These are phyloP conservation scores for Kwoniella dejecticola DNA, from an alignment of 768 basidiomycete genomes.

Conservation along the genomic window DNA sequence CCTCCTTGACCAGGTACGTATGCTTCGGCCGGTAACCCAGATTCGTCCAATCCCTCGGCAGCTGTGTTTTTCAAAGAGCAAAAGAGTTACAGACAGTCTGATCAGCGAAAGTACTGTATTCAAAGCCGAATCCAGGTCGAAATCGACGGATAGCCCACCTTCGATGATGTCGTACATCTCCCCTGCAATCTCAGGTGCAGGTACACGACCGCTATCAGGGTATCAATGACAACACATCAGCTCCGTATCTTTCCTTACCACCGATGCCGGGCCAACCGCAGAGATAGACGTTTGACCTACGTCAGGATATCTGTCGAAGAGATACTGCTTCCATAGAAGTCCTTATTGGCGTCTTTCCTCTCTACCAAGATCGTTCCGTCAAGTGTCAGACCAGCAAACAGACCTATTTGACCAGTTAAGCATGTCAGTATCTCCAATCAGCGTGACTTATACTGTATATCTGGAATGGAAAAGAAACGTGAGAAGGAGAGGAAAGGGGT, in stretches of 20 bases:
- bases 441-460: too few relatives aligned
- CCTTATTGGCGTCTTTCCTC: slow-evolving; percentile 91
- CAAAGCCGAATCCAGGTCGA: too few relatives aligned
- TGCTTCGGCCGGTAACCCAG: slow-evolving; percentile 71
- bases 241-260: not conserved
- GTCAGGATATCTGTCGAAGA: slow-evolving; percentile 83
- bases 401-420: slow-evolving; percentile 60
- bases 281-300: slow-evolving; percentile 32
- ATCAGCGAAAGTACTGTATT: too few relatives aligned
- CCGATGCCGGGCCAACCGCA: too few relatives aligned
- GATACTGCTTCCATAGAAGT: slow-evolving; percentile 90
- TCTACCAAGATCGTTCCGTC: slow-evolving; percentile 94
- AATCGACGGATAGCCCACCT: slow-evolving; percentile 43
- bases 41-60: slow-evolving; percentile 88
- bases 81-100: too few relatives aligned
- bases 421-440: not conserved
- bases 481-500: not conserved
- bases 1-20: slow-evolving; percentile 66
- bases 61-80: too few relatives aligned
- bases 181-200: slow-evolving; percentile 94
- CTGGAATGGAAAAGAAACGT: too few relatives aligned
- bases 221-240: slow-evolving; percentile 6
- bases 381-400: slow-evolving; percentile 90
- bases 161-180: slow-evolving; percentile 94
- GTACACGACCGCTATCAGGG: slow-evolving; percentile 72